Evolutionary conservation across 148 eudicot species (phyloP).

Genomic region (Persicaria tinctoria): DNA sequence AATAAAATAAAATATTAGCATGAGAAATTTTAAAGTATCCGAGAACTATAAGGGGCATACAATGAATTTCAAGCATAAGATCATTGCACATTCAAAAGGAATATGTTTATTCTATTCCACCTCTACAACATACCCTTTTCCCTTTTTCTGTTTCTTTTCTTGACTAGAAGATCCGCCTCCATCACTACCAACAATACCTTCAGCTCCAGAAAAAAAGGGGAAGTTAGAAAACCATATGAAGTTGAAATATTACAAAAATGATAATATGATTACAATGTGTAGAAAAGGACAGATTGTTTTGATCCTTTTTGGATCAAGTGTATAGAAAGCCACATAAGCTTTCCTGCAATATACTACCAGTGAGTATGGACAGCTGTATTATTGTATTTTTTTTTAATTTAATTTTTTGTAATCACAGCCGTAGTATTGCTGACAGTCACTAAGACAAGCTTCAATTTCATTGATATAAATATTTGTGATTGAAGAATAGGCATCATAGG

Average conservation of each 20-base stretch:
- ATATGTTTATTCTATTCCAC: not conserved
- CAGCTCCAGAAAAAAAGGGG: constrained; percentile 33
- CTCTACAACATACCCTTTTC: constrained; percentile 60
- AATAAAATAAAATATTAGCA: not conserved
- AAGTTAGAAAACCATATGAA: not conserved
- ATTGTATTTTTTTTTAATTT: too few species aligned
- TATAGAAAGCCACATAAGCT: not conserved
- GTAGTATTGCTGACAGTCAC: not conserved
- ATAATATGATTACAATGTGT: not conserved
- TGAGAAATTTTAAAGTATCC: not conserved
- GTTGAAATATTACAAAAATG: not conserved
- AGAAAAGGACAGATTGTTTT: not conserved
- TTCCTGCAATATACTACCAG: not conserved
- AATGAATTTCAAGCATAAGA: not conserved
- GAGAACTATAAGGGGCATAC: not conserved
- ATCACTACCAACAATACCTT: constrained; percentile 33
- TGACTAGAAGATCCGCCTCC: constrained; percentile 48
- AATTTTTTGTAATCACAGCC: too few species aligned
- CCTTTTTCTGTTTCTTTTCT: constrained; percentile 46
- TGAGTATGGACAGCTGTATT: not conserved
- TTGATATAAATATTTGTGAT: not conserved
- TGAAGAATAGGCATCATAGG: not conserved
- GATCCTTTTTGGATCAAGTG: not conserved
- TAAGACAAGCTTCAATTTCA: constrained; percentile 7
- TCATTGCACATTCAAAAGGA: not conserved